Base-by-base conservation (phyloP, 2,329 filamentous ascomycete species). In the Geoglossum cookeanum region DNA sequence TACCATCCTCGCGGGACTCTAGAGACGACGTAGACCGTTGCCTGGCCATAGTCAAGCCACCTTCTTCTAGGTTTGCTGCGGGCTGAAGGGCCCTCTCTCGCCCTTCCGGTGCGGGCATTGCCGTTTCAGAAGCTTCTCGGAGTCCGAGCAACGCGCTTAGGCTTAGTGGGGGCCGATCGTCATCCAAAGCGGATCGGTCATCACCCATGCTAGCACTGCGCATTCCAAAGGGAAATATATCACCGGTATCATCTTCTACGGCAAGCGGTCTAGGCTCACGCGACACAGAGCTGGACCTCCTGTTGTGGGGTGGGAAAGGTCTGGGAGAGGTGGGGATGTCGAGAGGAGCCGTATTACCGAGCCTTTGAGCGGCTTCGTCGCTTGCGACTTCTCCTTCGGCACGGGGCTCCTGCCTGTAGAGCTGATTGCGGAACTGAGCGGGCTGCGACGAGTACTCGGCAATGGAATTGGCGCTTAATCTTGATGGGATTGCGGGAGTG, bases 401-500 rank as follows among this genome's bases (percentile, higher is more conserved):
- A 4, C 15, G 35, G 3, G 30, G 9, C 22, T 49, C 44, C 55
- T n/a, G n/a, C 35, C 17, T 27, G 29, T 57, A 57, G 53, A 15
- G 35, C 48, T 15, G 33, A 42, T 32, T 56, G 11, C n/a, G 39
- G 13, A 42, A 42, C 33, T 13, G 39, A 39, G 29, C 7, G 29
- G 32, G 44, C 56, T 61, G 65, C 15, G 65, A 64, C 55, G 72
- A 69, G 64, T 88, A 85, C 61, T 87, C 84, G 48, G 82, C 81
- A 59, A 92, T 87, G 55, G 87, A 92, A 65, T 94, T 90, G 61
- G 92, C 88, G 65, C 88, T 94, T 27, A 98, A 73, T n/a, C 92
- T 80, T 6, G 90, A 96, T 22, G 91, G 91, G 32, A 97, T 88
- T 9, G 90, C 89, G 3, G 92, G 92, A 0, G 89, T 94, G 65